phyloP scores from a whole-genome alignment of 805 yeast genomes.

The Teunomyces gatunensis region DNA sequence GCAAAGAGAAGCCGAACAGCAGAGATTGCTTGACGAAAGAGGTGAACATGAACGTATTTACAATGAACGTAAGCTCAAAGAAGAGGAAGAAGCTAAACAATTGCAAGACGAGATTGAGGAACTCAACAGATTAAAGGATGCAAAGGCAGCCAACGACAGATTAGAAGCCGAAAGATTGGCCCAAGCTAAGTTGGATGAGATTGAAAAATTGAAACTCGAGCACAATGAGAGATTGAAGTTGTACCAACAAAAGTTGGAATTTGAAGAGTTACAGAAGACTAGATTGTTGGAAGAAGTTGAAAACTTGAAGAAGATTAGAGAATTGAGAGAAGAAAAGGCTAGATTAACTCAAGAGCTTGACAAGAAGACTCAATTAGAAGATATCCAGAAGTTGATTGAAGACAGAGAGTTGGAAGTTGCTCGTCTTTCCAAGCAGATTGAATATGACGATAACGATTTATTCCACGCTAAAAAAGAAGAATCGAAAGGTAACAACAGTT shows the following conservation, averaged over 20 bases:
- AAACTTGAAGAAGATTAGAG: slow-evolving; percentile 38
- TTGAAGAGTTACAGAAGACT: slow-evolving; percentile 37
- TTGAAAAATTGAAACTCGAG: slow-evolving; percentile 32
- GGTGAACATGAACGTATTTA: slow-evolving; percentile 26
- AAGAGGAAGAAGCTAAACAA: slow-evolving; percentile 23
- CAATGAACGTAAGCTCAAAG: slow-evolving; percentile 23
- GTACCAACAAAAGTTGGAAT: slow-evolving; percentile 28
- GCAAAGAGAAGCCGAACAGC: slow-evolving; percentile 26
- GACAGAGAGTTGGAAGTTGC: slow-evolving; percentile 33
- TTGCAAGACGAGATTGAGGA: slow-evolving; percentile 33
- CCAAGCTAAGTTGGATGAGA: slow-evolving; percentile 29
- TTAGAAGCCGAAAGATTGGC: slow-evolving; percentile 29
- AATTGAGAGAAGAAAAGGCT: slow-evolving; percentile 38
- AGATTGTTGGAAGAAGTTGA: slow-evolving; percentile 39
- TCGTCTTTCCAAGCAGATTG: slow-evolving; percentile 30
- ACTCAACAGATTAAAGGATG: slow-evolving; percentile 22
- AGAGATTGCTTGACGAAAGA: slow-evolving; percentile 21
- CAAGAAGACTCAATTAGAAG: slow-evolving; percentile 20
- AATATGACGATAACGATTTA: slow-evolving; percentile 30
- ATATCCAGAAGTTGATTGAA: slow-evolving; percentile 28
- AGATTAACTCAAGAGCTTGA: slow-evolving; percentile 23
- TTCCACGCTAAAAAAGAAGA: slow-evolving; percentile 2
- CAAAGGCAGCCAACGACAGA: slow-evolving; percentile 22
- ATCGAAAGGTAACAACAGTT: slow-evolving; percentile 10
- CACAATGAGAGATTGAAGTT: slow-evolving; percentile 31